phyloP scores from a whole-genome alignment of 2,329 filamentous ascomycete genomes.

The Pyricularia sp. region DNA sequence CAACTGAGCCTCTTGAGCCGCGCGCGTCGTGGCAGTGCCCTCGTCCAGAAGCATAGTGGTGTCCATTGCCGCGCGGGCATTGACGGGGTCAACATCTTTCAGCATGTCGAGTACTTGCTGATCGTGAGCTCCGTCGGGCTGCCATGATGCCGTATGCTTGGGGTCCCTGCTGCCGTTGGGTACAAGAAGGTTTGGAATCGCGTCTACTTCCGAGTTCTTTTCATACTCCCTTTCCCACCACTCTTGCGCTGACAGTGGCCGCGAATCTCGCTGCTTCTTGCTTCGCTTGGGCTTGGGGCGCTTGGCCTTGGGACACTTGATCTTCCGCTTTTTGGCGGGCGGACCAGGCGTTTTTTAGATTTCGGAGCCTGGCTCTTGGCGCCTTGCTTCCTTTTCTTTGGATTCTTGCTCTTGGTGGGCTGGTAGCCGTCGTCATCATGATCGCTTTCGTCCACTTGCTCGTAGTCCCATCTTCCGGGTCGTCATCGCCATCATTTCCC shows the following conservation, averaged over 20 bases:
- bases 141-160: neutral
- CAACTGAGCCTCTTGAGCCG: neutral
- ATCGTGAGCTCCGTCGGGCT: neutral
- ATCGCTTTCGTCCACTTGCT: neutral
- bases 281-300: neutral
- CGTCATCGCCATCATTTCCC: neutral
- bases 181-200: neutral
- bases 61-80: constrained; percentile 2
- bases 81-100: constrained; percentile 3
- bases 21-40: neutral
- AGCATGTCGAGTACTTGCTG: constrained; percentile 3
- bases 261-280: neutral
- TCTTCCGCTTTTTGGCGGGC: neutral
- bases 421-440: neutral
- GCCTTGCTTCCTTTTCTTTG: neutral
- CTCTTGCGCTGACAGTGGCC: neutral
- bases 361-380: neutral
- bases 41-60: neutral
- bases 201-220: neutral
- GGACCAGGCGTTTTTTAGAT: neutral
- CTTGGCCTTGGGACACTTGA: too few relatives aligned
- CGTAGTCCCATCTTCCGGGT: neutral
- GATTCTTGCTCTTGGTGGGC: neutral
- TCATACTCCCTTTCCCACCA: constrained; percentile 3
- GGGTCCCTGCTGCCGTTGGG: neutral